phyloP scores from a whole-genome alignment of 148 eudicot species.

The Rhododendron griersonianum region DNA sequence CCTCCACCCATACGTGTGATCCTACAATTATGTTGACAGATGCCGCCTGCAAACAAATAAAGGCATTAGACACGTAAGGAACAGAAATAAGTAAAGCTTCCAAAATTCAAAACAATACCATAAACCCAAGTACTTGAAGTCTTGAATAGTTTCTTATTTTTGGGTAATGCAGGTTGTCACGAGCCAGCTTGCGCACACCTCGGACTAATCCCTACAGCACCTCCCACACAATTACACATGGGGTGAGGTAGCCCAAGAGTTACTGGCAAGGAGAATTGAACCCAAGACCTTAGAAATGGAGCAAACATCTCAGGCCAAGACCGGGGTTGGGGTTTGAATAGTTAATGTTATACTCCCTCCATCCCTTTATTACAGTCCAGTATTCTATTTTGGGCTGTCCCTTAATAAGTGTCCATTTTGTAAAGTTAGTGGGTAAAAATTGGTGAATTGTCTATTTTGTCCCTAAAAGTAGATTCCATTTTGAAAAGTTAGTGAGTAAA shows the following conservation, averaged over 20 bases:
- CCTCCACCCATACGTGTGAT: constrained; percentile 95
- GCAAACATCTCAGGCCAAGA: neutral
- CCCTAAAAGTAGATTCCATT: no score
- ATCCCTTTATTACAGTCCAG: no score
- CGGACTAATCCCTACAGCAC: neutral
- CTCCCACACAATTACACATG: neutral
- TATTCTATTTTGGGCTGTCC: no score
- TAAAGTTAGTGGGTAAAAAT: no score
- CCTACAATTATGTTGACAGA: constrained; percentile 82
- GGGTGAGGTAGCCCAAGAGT: neutral
- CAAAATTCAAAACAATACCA: neutral
- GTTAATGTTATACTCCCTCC: neutral
- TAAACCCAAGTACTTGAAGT: neutral
- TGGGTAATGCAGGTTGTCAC: neutral
- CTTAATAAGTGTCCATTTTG: no score
- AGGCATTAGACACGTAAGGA: neutral
- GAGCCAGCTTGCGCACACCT: neutral
- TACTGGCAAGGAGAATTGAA: no score
- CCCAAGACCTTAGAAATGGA: no score
- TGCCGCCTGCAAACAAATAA: constrained; percentile 56
- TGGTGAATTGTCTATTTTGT: no score
- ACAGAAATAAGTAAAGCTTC: neutral
- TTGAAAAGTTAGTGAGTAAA: no score
- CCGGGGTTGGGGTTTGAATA: neutral
- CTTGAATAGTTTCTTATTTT: no score